Evolutionary conservation across 257 asterid species (phyloP), one percentile per base, ranked within the genome.

Genomic region (Solanum medicagineum): DNA sequence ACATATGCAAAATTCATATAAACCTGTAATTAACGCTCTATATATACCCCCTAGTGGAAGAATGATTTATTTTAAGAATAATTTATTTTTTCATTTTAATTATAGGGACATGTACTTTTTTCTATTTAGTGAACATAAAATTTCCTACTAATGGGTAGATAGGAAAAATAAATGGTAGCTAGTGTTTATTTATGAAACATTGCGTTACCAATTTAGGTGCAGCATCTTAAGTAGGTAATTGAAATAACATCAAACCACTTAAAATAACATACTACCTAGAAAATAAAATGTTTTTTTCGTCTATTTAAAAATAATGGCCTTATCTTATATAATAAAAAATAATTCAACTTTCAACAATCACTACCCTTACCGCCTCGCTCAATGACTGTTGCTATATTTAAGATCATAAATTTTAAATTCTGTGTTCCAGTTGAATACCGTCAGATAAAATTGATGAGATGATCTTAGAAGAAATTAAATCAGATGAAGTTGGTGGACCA

Each of bases 121-220:
- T 65, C 51, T 24, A 24, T 15, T 19, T 47, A 29, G 82, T 24
- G 22, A 75, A 17, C 6, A 15, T 2, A 24, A 49, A 49, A 47
- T 10, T 32, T 51, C 63, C 10, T 75, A 47, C 22, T n/a, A 47
- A 47, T 13, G 22, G 63, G 56, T 84, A 36, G 40, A 20, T 60
- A 49, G 47, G 59, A 81, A 87, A 74, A 14, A 5, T 77, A 77
- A 77, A 26, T 51, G 26, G 6, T 26, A 26, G 63, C 16, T 81
- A 47, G 36, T n/a, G 8, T 56, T 32, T 5, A 29, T 11, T 53
- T 7, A 42, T 60, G 53, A 73, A 70, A 24, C 45, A 13, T 74
- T 63, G 57, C 10, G 45, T 81, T 54, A 47, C 88, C 85, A 85
- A 56, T 71, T 85, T 85, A 75, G 90, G 86, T 87, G 83, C 55